A percentile compares a stretch with the other conserved stretches of the same genome.
Conservation (phyloP, 352 stramenopile genomes). For the Pythium plurisporium region DNA sequence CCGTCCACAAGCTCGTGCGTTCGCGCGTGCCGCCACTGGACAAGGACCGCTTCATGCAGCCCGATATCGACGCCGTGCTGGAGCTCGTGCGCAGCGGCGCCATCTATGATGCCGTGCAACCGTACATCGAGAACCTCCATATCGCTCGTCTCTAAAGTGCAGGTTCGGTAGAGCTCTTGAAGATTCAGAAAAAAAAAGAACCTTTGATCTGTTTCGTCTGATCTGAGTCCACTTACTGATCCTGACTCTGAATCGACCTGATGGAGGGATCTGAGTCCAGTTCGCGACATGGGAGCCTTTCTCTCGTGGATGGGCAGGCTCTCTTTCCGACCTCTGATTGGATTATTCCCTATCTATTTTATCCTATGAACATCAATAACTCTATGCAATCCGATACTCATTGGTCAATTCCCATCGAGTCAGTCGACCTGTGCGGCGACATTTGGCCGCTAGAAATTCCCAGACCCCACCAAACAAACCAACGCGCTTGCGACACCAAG, state of each 20-base stretch:
- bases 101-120: conserved; percentile 55
- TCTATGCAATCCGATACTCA: too few relatives aligned
- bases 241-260: too few relatives aligned
- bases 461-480: too few relatives aligned
- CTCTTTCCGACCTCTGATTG: not conserved
- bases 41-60: conserved; percentile 84
- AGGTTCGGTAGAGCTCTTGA: not conserved
- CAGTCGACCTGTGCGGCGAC: conserved; percentile 7
- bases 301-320: not conserved
- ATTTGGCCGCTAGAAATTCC: not conserved
- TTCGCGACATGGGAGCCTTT: not conserved
- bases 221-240: not conserved
- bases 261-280: not conserved
- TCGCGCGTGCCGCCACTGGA: conserved; percentile 54
- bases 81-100: conserved; percentile 69
- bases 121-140: conserved; percentile 54
- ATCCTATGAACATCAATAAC: not conserved
- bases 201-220: not conserved
- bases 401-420: conserved; percentile 25
- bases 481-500: not conserved
- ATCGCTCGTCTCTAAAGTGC: conserved; percentile 31
- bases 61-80: conserved; percentile 83
- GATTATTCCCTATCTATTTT: not conserved
- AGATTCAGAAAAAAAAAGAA: not conserved
- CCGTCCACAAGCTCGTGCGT: conserved; percentile 75